Evolutionary conservation across 768 basidiomycete genomes (phyloP), one percentile per base, ranked within the genome.

Genomic region (Leccinum disarticulatum): DNA sequence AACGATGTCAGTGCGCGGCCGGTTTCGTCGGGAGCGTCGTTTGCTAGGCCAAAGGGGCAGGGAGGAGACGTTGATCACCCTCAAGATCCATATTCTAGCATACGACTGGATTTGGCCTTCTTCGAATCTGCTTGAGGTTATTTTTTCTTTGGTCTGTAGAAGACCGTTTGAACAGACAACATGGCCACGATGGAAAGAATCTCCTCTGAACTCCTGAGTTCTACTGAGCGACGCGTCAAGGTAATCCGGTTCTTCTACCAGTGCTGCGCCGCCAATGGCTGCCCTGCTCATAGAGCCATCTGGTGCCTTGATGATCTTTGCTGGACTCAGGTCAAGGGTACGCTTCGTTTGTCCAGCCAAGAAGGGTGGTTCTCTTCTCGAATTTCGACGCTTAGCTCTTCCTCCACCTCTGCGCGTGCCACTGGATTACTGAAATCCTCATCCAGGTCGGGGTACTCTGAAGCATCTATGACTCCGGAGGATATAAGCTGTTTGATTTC

Each of bases 111-210:
- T 74, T 99, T 99, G 33, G 97, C 97, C 74, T 98, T 99, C 80
- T 99, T 98, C 36, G 96, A 95, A 75, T 99, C 97, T 0, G 97
- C 97, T 76, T 98, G 96, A 11, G 92, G 95, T 73, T 98, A 96
- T 76, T 98, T 98, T 76, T 98, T 96, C 76, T 98, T 98, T n/a
- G 96, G 97, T 38, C 97, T 86, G 75, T 98, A 98, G 74, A 98
- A 99, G 41, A 98, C 93, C 53, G 86, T 91, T 71, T 96, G 95
- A 31, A 97, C 93, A 3, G 93, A 94, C 43, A 98, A 78, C 97
- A 99, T 99, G 9, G 95, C 96, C 2, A 98, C 95, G 55, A 98
- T 90, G 3, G 93, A 96, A 46, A 99, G 76, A 64, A 98, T 97
- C 74, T 99, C 97, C 68, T 99, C 96, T 0, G 97, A 99, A 70